These are phyloP conservation scores for Mycena rosella DNA, from an alignment of 768 basidiomycete species.

Conservation along the genomic window DNA sequence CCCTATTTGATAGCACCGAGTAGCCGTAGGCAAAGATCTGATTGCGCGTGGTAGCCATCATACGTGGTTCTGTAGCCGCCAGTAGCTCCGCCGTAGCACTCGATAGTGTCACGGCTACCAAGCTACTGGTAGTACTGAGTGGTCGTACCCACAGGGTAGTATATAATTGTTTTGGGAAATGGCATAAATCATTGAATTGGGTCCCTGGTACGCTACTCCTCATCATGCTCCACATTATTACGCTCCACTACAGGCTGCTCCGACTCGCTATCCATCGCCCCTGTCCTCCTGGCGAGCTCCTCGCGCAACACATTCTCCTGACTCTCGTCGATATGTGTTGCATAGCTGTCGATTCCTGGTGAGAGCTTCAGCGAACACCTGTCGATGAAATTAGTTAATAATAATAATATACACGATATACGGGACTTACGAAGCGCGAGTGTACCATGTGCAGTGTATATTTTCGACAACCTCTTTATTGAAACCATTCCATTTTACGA, in stretches of 20 bases:
- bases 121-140: neutral
- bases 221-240: too few relatives aligned
- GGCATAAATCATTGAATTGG: too few relatives aligned
- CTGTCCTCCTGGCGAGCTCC: constrained; percentile 1
- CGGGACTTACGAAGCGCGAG: constrained; percentile 6
- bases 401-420: neutral
- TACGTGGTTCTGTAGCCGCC: neutral
- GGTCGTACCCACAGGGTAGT: too few relatives aligned
- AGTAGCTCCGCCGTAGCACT: neutral
- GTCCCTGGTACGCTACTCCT: neutral
- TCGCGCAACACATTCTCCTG: neutral
- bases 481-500: neutral
- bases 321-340: neutral
- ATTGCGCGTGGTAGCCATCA: constrained; percentile 3
- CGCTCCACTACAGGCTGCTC: neutral
- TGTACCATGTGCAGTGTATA: constrained; percentile 5
- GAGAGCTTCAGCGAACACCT: too few relatives aligned
- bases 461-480: neutral
- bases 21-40: neutral
- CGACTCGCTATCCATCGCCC: constrained; percentile 3
- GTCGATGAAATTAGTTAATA: neutral
- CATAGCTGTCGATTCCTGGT: too few relatives aligned
- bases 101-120: constrained; percentile 4
- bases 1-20: constrained; percentile 3
- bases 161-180: too few relatives aligned